Evolutionary conservation across 306 rosid genomes (phyloP), one percentile per base, ranked within the genome.

Genomic region (Malus orientalis): DNA sequence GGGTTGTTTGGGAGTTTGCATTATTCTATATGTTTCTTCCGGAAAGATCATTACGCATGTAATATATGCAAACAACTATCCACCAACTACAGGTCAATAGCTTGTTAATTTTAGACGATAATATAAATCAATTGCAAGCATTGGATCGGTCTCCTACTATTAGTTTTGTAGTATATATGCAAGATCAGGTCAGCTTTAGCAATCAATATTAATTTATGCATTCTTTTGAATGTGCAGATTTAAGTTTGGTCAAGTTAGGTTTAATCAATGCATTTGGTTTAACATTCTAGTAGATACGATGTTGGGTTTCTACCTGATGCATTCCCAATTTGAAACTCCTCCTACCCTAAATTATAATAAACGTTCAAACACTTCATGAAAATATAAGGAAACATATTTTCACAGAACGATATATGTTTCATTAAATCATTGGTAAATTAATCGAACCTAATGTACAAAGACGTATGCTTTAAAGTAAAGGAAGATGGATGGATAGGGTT

Each of bases 401-500:
- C 27, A 1, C 4, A n/a, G 13, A 57, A 60, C 33, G 19, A 64
- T 64, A 36, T 30, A 19, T 20, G 61, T 58, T 64, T 64, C 60
- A 79, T 77, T 64, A 68, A 63, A 53, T 27, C 22, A 68, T 49
- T 33, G 47, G 74, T 69, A 23, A 78, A 60, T 77, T 18, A 42
- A 42, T 42, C 67, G 76, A 67, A 82, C 87, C 87, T 81, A 87
- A 86, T 82, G 82, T 23, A 81, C 77, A 82, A 77, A 57, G 82
- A 82, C 84, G 79, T 64, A 64, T 78, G 74, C 81, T 85, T 79
- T 77, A 77, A 77, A 87, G 70, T 45, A 72, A 87, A 69, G 13
- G 45, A 22, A 68, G 62, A 57, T n/a, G 5, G 62, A 57, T n/a
- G 5, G 73, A 74, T 30, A 73, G 75, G 81, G 72, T 75, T 74